Evolutionary conservation across 345 rosid species (phyloP).

Genomic region (Linum trigynum): DNA sequence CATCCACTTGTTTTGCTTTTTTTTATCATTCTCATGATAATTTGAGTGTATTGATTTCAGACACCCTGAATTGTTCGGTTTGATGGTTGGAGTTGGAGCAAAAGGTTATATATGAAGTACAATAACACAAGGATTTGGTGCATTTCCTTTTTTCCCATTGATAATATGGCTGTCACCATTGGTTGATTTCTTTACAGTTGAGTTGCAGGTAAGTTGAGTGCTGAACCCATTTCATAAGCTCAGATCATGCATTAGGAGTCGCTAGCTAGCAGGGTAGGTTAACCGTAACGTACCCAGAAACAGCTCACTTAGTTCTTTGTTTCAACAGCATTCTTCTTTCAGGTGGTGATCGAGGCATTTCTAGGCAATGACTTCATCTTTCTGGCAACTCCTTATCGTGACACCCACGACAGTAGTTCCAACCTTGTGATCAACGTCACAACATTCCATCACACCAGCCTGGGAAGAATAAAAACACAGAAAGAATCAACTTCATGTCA

Average conservation of each 20-base stretch:
- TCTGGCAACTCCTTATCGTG: neutral
- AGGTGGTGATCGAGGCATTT: neutral
- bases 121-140: neutral
- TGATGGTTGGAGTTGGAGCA: neutral
- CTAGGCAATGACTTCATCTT: neutral
- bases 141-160: neutral
- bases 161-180: neutral
- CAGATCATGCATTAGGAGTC: too few relatives aligned
- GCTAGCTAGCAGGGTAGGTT: too few relatives aligned
- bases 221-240: too few relatives aligned
- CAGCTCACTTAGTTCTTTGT: too few relatives aligned
- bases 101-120: neutral
- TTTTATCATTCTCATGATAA: too few relatives aligned
- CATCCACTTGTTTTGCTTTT: too few relatives aligned
- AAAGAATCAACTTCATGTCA: too few relatives aligned
- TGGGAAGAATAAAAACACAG: neutral
- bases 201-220: too few relatives aligned
- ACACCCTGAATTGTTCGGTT: neutral
- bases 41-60: neutral
- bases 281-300: too few relatives aligned
- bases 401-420: neutral
- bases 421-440: neutral
- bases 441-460: neutral
- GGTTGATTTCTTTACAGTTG: too few relatives aligned
- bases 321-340: too few relatives aligned